Conservation (phyloP, 495 filamentous ascomycete species). For the Aspergillus conjunctus region DNA sequence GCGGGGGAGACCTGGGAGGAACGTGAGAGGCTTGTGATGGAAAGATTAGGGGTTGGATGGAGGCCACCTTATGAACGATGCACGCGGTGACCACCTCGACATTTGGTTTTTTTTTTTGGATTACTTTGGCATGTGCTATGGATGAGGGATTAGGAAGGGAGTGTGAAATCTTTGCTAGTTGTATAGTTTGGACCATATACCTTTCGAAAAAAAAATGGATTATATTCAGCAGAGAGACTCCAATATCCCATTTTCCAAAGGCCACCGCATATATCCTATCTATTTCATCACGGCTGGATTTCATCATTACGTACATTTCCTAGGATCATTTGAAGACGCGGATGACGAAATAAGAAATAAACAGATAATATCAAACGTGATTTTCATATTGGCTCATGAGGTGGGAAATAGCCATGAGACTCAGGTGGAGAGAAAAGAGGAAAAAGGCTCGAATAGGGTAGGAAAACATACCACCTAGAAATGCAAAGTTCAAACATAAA, state of each 20-base stretch:
- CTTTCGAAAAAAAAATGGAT: no score
- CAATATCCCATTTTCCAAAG: no score
- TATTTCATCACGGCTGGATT: no score
- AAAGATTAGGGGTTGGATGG: slow-evolving; percentile 73
- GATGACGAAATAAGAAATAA: no score
- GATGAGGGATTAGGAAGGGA: neutral
- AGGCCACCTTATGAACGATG: slow-evolving; percentile 73
- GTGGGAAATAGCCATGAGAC: neutral
- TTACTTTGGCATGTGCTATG: neutral
- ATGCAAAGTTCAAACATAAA: slow-evolving; percentile 7
- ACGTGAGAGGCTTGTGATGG: slow-evolving; percentile 81
- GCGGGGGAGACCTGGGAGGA: slow-evolving; percentile 61
- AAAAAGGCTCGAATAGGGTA: neutral
- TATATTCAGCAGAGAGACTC: no score
- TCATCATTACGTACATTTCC: no score
- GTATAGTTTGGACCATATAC: no score
- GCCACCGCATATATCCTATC: no score
- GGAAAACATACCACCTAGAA: neutral
- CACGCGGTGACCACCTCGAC: slow-evolving; percentile 57
- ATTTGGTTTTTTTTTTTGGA: neutral
- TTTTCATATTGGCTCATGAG: no score
- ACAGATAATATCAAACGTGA: no score
- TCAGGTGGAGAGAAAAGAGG: neutral
- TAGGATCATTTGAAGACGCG: no score
- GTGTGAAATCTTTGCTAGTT: no score